A percentile compares a stretch with the other conserved stretches of the same genome.
Conservation (phyloP, 202 grass and related monocot species). For the Digitaria exilis region DNA sequence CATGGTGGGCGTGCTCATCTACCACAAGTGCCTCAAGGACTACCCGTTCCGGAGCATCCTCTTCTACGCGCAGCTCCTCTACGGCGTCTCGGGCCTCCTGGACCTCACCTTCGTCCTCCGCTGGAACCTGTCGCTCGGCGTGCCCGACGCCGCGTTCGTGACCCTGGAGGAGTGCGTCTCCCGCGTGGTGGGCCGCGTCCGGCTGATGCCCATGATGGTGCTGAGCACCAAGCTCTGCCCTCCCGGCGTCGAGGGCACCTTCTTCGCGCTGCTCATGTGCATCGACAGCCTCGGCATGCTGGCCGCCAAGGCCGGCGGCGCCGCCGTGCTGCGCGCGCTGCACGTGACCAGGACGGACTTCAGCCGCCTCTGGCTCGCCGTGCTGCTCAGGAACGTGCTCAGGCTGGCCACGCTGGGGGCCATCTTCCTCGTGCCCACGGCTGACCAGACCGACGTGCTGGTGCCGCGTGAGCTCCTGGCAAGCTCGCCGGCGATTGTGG, state of each 20-base stretch:
- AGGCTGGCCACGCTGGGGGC: slow-evolving; percentile 56
- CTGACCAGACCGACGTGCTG: slow-evolving; percentile 57
- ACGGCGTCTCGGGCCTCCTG: slow-evolving; percentile 59
- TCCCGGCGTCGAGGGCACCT: slow-evolving; percentile 75
- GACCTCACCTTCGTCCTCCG: slow-evolving; percentile 90
- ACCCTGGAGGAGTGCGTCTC: slow-evolving; percentile 71
- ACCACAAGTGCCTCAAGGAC: slow-evolving; percentile 83
- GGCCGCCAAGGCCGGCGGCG: slow-evolving; percentile 64
- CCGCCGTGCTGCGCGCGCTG: slow-evolving; percentile 61
- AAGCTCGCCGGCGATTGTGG: not conserved
- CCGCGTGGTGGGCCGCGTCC: slow-evolving; percentile 56
- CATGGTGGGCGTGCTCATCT: slow-evolving; percentile 84
- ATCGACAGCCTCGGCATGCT: slow-evolving; percentile 76
- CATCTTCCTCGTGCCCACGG: slow-evolving; percentile 62
- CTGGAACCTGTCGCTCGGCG: slow-evolving; percentile 71
- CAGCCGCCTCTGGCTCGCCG: slow-evolving; percentile 68
- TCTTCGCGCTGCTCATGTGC: slow-evolving; percentile 95
- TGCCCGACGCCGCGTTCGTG: slow-evolving; percentile 71
- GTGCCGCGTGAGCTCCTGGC: slow-evolving; percentile 57
- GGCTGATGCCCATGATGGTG: slow-evolving; percentile 92
- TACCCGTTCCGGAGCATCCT: slow-evolving; percentile 76
- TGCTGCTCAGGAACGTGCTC: slow-evolving; percentile 72
- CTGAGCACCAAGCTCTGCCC: slow-evolving; percentile 82
- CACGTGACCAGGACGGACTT: slow-evolving; percentile 76
- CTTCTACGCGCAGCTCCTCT: slow-evolving; percentile 85